A percentile compares a stretch with the other conserved stretches of the same genome.
Evolutionary conservation across 352 stramenopile genomes (phyloP).

Genomic region (Blastocystis sp.): DNA sequence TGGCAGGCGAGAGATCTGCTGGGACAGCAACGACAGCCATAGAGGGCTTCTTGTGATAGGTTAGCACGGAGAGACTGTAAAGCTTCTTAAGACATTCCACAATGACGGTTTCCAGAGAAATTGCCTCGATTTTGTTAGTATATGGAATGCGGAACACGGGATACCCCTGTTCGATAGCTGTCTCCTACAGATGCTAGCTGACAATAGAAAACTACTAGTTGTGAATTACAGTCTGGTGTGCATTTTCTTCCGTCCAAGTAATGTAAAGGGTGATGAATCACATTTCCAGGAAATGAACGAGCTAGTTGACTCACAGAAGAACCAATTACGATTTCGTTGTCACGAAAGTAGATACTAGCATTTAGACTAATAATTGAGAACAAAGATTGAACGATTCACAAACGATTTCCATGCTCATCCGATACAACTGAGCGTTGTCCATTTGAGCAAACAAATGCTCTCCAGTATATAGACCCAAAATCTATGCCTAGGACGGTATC

Average conservation of each 20-base stretch:
- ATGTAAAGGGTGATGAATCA: constrained; percentile 4
- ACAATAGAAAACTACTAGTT: not conserved
- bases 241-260: not conserved
- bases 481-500: constrained; percentile 3
- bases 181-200: not conserved
- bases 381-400: not conserved
- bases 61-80: not conserved
- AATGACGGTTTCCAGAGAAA: not conserved
- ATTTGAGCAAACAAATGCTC: not conserved
- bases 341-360: not conserved
- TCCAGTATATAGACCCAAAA: not conserved
- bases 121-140: not conserved
- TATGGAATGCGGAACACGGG: not conserved
- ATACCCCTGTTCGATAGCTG: not conserved
- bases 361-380: not conserved
- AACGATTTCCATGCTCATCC: constrained; percentile 25
- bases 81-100: constrained; percentile 1
- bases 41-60: not conserved
- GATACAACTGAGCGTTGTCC: not conserved
- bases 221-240: not conserved
- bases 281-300: not conserved
- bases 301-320: not conserved
- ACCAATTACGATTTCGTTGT: not conserved
- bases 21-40: not conserved
- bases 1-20: not conserved